A percentile compares a stretch with the other conserved stretches of the same genome.
These are phyloP conservation scores for Salix dunnii DNA, from an alignment of 345 rosid species.

Conservation along the genomic window DNA sequence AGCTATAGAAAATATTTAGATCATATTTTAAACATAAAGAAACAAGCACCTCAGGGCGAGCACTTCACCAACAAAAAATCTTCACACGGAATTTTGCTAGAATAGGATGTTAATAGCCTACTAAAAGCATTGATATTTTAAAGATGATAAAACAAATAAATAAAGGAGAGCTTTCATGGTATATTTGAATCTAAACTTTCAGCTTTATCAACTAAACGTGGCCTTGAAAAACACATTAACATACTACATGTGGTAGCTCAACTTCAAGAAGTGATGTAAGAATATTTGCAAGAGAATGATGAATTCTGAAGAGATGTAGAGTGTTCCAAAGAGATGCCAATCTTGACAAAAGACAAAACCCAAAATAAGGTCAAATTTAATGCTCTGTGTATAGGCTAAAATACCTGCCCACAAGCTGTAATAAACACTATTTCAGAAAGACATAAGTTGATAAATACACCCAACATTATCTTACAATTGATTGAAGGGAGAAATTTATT, in stretches of 20 bases:
- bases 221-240: not conserved
- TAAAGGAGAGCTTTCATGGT: not conserved
- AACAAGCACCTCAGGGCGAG: not conserved
- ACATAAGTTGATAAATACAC: not conserved
- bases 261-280: not conserved
- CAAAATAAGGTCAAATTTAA: not conserved
- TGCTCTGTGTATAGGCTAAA: not conserved
- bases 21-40: conserved; percentile 1
- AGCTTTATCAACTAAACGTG: not conserved
- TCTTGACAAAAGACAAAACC: not conserved
- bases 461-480: not conserved
- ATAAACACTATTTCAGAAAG: not conserved
- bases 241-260: not conserved
- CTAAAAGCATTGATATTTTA: not conserved
- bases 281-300: not conserved
- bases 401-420: not conserved
- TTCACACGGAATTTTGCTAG: not conserved
- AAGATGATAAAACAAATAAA: not conserved
- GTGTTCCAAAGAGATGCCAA: not conserved
- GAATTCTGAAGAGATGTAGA: not conserved
- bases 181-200: not conserved
- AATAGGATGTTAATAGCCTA: not conserved
- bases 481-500: conserved; percentile 10
- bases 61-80: not conserved
- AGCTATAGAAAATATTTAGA: not conserved